Evolutionary conservation across 805 yeast genomes (phyloP).

Genomic region (Saccharomycopsis fibuligera): DNA sequence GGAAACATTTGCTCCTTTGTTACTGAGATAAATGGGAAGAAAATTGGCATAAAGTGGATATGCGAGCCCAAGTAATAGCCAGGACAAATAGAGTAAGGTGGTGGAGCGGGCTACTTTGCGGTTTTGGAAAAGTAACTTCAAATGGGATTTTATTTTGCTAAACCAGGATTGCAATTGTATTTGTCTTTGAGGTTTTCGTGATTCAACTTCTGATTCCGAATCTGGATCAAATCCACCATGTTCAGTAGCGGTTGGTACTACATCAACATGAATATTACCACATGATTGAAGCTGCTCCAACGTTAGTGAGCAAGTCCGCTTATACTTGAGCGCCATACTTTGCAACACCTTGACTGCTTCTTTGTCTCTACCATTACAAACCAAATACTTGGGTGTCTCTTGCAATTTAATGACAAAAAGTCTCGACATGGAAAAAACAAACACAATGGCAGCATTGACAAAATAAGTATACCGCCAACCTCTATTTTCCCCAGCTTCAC

Average conservation of each 20-base stretch:
- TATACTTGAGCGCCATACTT: conserved; percentile 43
- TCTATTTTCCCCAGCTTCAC: conserved; percentile 41
- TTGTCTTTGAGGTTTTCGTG: no score
- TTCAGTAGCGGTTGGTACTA: conserved; percentile 24
- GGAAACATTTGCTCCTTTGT: conserved; percentile 41
- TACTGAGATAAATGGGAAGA: conserved; percentile 44
- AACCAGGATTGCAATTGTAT: conserved; percentile 24
- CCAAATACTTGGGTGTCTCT: conserved; percentile 51
- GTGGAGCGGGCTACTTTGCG: conserved; percentile 39
- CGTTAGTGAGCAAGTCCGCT: conserved; percentile 36
- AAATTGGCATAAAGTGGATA: conserved; percentile 52
- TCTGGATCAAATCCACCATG: no score
- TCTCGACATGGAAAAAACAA: conserved; percentile 42
- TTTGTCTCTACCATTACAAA: conserved; percentile 46
- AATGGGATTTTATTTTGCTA: conserved; percentile 31
- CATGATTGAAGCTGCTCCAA: conserved; percentile 40
- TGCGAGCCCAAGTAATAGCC: conserved; percentile 56
- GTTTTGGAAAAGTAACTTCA: conserved; percentile 42
- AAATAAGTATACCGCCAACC: conserved; percentile 61
- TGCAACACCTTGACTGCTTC: conserved; percentile 41
- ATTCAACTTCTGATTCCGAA: no score
- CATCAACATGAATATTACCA: conserved; percentile 32
- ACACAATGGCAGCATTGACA: conserved; percentile 46
- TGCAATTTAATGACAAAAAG: conserved; percentile 38
- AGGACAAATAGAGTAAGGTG: conserved; percentile 40